Evolutionary conservation across 495 filamentous ascomycete genomes (phyloP).

Genomic region (Neurospora africana): DNA sequence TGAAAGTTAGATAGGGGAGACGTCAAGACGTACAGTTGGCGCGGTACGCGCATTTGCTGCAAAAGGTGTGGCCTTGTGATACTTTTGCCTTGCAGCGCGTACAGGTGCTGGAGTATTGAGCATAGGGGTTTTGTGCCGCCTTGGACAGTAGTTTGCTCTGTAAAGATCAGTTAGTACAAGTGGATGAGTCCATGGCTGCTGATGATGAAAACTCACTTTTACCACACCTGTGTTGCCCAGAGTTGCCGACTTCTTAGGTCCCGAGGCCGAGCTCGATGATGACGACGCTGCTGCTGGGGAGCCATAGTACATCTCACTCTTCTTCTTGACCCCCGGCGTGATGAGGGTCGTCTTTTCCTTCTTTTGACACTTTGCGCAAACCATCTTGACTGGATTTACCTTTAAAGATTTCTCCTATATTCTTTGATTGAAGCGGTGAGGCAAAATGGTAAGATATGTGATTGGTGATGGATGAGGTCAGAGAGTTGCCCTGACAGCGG

Average conservation of each 20-base stretch:
- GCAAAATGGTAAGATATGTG: neutral
- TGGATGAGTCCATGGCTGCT: neutral
- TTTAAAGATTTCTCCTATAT: neutral
- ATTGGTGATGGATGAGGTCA: neutral
- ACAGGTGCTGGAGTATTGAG: constrained; percentile 52
- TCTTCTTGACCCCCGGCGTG: constrained; percentile 60
- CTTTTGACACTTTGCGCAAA: constrained; percentile 59
- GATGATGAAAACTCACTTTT: constrained; percentile 29
- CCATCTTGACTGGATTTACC: constrained; percentile 36
- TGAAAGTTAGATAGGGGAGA: neutral
- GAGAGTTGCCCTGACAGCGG: neutral
- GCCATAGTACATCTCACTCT: constrained; percentile 62
- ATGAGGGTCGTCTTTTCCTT: constrained; percentile 54
- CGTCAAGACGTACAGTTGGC: constrained; percentile 40
- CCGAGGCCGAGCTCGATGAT: constrained; percentile 27
- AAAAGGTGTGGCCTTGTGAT: constrained; percentile 50
- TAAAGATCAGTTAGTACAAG: neutral
- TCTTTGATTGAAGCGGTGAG: neutral
- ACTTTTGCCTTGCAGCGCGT: constrained; percentile 55
- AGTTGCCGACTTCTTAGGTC: constrained; percentile 37
- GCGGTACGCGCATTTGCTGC: constrained; percentile 58
- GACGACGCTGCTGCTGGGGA: constrained; percentile 32
- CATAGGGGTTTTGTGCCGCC: constrained; percentile 59
- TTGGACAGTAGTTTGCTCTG: constrained; percentile 61
- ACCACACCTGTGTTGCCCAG: constrained; percentile 44